Base-by-base conservation (phyloP, 345 rosid genomes). In the Triadica sebifera region DNA sequence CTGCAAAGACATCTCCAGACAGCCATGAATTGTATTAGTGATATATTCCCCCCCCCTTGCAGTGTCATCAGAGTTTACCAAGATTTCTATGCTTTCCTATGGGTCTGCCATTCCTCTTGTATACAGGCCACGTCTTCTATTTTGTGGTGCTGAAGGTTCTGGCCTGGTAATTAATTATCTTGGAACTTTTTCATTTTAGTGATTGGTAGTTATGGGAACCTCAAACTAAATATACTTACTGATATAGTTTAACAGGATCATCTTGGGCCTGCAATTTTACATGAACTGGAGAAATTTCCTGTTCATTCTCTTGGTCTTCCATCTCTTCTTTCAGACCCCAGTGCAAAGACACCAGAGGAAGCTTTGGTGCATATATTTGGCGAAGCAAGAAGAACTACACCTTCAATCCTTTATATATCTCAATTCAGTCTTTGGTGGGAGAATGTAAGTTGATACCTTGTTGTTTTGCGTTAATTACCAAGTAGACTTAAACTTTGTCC, bases 351-450 rank as follows among this genome's bases (percentile, higher is more conserved):
- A 51, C 96, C 99, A 10, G 99, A 95, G 84, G 99, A 95, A 85
- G 99, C 99, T 34, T 67, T 95, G 85, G 99, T 95, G 60, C 99
- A 95, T 82, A 90, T 95, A 83, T 95, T 95, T 86, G 89, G 94
- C 53, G 99, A 95, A 91, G 98, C 99, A 47, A 89, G 98, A 84
- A 91, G 97, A 88, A 86, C 93, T 6, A 95, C 94, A 59, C 98
- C 99, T 37, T 95, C 99, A 29, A 88, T 95, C 75, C 92, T 95
- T 72, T 93, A 95, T 74, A 83, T 95, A 77, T 92, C 98, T 8
- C 94, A 93, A 77, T 93, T 95, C 69, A 83, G 89, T 76, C 96
- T 93, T 79, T 95, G 99, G 99, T 93, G 99, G 99, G 99, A 95
- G 70, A 93, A 86, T 64, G 99, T 93, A 88, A 83, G 91, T 84